phyloP scores from a whole-genome alignment of 495 filamentous ascomycete species.

The Neurospora intermedia region DNA sequence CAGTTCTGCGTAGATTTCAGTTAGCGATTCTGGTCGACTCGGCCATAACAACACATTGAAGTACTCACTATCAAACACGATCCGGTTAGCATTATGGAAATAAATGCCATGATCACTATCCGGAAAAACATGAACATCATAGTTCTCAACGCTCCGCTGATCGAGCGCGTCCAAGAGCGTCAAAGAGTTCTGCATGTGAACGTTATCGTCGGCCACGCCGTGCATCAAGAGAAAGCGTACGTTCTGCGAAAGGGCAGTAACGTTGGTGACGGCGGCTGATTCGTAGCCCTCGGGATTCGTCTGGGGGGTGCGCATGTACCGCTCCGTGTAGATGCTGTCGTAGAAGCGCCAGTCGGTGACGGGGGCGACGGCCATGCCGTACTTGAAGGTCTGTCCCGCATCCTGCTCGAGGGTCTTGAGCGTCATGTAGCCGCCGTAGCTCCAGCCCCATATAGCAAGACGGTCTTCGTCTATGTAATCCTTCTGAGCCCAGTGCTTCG shows the following conservation, averaged over 20 bases:
- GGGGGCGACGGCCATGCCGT: slow-evolving; percentile 95
- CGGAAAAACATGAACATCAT: slow-evolving; percentile 92
- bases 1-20: slow-evolving; percentile 47
- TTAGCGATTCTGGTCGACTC: slow-evolving; percentile 6
- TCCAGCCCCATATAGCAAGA: slow-evolving; percentile 98
- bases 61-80: slow-evolving; percentile 87
- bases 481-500: slow-evolving; percentile 75
- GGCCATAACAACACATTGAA: neutral
- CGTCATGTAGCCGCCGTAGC: slow-evolving; percentile 95
- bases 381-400: slow-evolving; percentile 78
- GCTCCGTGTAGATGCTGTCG: slow-evolving; percentile 90
- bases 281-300: slow-evolving; percentile 69
- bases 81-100: slow-evolving; percentile 85
- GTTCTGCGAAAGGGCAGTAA: slow-evolving; percentile 55
- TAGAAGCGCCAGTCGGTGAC: slow-evolving; percentile 97
- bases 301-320: slow-evolving; percentile 90
- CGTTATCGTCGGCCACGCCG: slow-evolving; percentile 89
- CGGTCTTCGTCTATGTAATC: slow-evolving; percentile 69
- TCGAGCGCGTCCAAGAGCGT: slow-evolving; percentile 81
- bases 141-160: slow-evolving; percentile 76
- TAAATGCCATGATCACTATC: slow-evolving; percentile 93
- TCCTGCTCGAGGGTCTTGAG: slow-evolving; percentile 90
- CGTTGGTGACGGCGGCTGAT: slow-evolving; percentile 61
- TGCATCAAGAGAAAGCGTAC: slow-evolving; percentile 91
- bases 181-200: slow-evolving; percentile 89